Percentiles rank a stretch among this genome's conserved stretches.
Conservation (phyloP, 345 rosid species). For the Eutrema heterophyllum region DNA sequence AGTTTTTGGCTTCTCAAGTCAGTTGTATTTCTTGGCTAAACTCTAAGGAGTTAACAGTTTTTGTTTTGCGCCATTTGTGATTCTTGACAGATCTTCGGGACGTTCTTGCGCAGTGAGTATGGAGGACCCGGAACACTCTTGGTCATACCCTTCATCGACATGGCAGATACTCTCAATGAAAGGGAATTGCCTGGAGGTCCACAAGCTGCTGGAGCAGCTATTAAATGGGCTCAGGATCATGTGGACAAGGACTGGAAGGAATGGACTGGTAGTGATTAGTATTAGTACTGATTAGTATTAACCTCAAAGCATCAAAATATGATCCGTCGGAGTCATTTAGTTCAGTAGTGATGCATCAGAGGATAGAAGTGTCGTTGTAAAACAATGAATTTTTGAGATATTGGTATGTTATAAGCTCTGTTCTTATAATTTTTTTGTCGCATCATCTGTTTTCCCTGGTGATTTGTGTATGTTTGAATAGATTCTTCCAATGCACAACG, state of each 20-base stretch:
- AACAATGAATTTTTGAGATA: slow-evolving; percentile 6
- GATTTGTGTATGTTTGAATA: background rate
- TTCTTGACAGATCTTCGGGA: slow-evolving; percentile 57
- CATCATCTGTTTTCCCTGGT: background rate
- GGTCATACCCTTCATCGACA: slow-evolving; percentile 86
- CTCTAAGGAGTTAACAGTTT: background rate
- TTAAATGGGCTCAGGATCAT: slow-evolving; percentile 82
- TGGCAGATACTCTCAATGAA: slow-evolving; percentile 82
- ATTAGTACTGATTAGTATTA: too few species aligned
- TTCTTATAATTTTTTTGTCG: background rate
- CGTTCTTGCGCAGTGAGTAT: slow-evolving; percentile 75
- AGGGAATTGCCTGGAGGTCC: slow-evolving; percentile 82
- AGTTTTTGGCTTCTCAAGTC: background rate
- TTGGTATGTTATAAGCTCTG: background rate
- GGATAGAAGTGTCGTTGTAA: background rate
- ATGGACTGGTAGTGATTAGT: slow-evolving; percentile 58
- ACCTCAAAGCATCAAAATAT: background rate
- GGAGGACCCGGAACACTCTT: slow-evolving; percentile 95
- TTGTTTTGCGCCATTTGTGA: background rate
- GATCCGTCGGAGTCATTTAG: background rate
- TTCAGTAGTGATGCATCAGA: background rate
- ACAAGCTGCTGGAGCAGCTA: slow-evolving; percentile 83
- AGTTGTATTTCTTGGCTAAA: background rate
- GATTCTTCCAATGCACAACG: background rate
- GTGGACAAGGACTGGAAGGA: slow-evolving; percentile 93